phyloP scores from a whole-genome alignment of 2,329 filamentous ascomycete species.

The Fusarium sp. region DNA sequence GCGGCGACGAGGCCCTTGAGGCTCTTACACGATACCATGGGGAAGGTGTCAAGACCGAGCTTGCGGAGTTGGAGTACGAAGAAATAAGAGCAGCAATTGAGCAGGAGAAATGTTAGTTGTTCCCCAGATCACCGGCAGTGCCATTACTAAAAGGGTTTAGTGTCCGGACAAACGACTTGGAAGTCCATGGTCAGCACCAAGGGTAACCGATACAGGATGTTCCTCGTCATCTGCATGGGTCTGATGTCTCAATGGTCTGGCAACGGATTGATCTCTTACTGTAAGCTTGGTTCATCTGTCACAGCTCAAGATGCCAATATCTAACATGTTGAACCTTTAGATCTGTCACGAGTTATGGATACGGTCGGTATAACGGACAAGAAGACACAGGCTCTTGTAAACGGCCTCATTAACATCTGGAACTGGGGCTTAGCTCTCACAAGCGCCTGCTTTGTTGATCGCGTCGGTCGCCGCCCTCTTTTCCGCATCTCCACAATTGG shows the following conservation, averaged over 20 bases:
- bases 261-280: constrained; percentile 52
- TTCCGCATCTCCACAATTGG: constrained; percentile 51
- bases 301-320: background rate
- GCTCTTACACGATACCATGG: constrained; percentile 70
- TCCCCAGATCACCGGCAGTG: no score
- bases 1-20: constrained; percentile 61
- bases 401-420: constrained; percentile 50
- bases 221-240: constrained; percentile 59
- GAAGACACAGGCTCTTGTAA: constrained; percentile 47
- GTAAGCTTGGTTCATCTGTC: constrained; percentile 10
- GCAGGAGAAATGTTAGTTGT: constrained; percentile 53
- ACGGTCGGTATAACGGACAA: constrained; percentile 42
- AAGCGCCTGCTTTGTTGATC: constrained; percentile 48
- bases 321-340: background rate
- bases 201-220: constrained; percentile 53
- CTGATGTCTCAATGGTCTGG: constrained; percentile 59
- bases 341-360: constrained; percentile 38
- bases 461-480: constrained; percentile 50
- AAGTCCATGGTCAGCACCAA: constrained; percentile 50
- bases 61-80: constrained; percentile 65
- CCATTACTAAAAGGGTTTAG: background rate
- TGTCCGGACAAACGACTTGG: constrained; percentile 46
- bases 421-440: constrained; percentile 48
- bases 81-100: constrained; percentile 57
- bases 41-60: constrained; percentile 65